Evolutionary conservation across 1,284 basidiomycete species (phyloP), one percentile per base, ranked within the genome.

Genomic region (Ceratobasidium sp.): DNA sequence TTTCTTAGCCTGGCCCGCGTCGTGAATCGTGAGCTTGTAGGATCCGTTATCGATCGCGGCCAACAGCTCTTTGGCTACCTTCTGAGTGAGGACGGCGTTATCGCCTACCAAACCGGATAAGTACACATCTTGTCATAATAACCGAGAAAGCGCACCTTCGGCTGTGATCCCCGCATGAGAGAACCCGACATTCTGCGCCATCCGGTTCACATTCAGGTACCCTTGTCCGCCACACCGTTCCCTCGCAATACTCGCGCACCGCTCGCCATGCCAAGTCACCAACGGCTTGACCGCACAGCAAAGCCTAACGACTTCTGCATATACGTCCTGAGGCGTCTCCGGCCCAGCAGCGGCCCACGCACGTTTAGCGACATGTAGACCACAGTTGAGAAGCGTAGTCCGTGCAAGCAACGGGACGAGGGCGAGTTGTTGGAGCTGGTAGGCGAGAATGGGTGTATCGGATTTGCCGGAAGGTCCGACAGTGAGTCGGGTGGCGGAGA

Each of bases 381-480:
- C 78, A 23, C 71, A 78, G 64, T 78, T 78, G 39, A 78, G 71
- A 15, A 78, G 20, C 7, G 66, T 71, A 1, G 78, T 78, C 28
- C 78, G 78, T 12, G 78, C 78, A 42, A 78, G 61, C 18, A 78
- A 46, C 4, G 78, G 78, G 63, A 78, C 64, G 18, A 78, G 78
- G 18, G 78, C 78, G 56, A 75, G 72, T 68, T 78, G 78, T 42
- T 75, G 78, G 40, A 78, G 71, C 51, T 78, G 78, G 64, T 78
- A 78, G 6, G 71, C 46, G n/a, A 78, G 71, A 15, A 78, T 78
- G 39, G 78, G 71, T 60, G 70, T 68, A 33, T 78, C 61, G 39
- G 70, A 61, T 67, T 68, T 49, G 7, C 78, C 56, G 13, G 77
- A 55, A 6, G 39, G 49, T 53, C 77, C 77, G 33, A 78, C 78